Base-by-base conservation (phyloP, 2,329 filamentous ascomycete species). In the Monilinia aucupariae region DNA sequence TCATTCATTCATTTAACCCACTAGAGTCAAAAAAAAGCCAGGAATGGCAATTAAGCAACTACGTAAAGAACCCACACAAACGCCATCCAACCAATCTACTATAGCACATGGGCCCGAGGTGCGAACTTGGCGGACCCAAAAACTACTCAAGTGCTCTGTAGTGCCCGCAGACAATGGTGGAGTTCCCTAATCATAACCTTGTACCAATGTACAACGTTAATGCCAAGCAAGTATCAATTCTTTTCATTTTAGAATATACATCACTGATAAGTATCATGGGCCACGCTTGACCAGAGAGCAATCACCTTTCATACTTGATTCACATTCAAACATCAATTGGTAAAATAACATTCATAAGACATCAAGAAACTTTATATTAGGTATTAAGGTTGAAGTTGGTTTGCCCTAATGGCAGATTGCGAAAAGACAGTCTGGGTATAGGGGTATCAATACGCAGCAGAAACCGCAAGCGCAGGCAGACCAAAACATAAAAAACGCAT, bases 381-480 rank as follows among this genome's bases (percentile, higher is more conserved):
- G 64, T 74, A 74, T 74, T 74, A 74, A 68, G 52, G 65, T 64
- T 59, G 65, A 66, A 60, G 62, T 66, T 58, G 54, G 65, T 66
- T 70, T 74, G 72, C 73, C 72, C 72, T 74, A 74, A 66, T 72
- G 72, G 73, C 73, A 74, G 72, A 74, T 73, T 73, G 72, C 70
- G 66, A 71, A 72, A 71, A 71, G 70, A 74, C 70, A 72, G 72
- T 72, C 73, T 74, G 73, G 73, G 73, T 75, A 75, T 74, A 74
- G 71, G 70, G 73, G 73, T 75, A 75, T 75, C 73, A 75, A 74
- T 71, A 73, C 72, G 70, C 71, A 71, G 69, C 68, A 67, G 63
- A 68, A 69, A 70, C 30, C 69, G 70, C 69, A 68, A 67, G 66
- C 64, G 61, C 61, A 63, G 62, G 53, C 50, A 49, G 66, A 66